Conservation (phyloP, 2,329 filamentous ascomycete genomes). For the Aspergillus viridinutans region DNA sequence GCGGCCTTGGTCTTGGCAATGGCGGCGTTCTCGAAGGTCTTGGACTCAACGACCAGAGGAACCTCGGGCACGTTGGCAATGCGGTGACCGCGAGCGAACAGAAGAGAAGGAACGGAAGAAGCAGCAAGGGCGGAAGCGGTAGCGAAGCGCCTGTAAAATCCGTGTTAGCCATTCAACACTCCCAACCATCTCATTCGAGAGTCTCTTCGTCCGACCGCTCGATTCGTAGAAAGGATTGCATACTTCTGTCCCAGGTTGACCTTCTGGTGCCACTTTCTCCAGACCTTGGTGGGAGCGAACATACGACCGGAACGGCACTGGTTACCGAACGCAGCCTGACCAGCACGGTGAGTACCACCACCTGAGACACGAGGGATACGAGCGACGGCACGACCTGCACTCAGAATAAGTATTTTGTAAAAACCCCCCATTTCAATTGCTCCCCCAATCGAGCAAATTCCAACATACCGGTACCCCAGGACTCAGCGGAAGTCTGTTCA, state of each 20-base stretch:
- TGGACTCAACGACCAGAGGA: constrained; percentile 90
- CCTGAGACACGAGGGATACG: constrained; percentile 99
- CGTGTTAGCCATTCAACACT: constrained; percentile 8
- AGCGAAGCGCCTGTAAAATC: constrained; percentile 73
- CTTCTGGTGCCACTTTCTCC: constrained; percentile 99
- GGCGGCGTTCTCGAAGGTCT: constrained; percentile 73
- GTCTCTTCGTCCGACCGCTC: not conserved
- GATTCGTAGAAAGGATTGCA: constrained; percentile 28
- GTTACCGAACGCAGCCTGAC: constrained; percentile 99
- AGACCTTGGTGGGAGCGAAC: constrained; percentile 99
- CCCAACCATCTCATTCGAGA: not conserved
- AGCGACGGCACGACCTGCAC: constrained; percentile 89
- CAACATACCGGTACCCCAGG: constrained; percentile 92
- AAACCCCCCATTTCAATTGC: constrained; percentile 2
- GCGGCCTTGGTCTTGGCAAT: constrained; percentile 86
- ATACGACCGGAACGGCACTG: constrained; percentile 99
- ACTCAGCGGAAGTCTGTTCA: constrained; percentile 99
- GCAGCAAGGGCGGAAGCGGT: constrained; percentile 96
- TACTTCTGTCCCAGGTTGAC: constrained; percentile 98
- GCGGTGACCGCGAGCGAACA: constrained; percentile 96
- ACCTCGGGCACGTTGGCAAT: constrained; percentile 90
- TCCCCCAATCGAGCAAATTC: constrained; percentile 4
- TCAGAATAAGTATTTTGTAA: constrained; percentile 8
- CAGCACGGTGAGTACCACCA: constrained; percentile 99
- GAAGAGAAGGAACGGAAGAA: constrained; percentile 88